Conservation (phyloP, 768 basidiomycete species). For the Steccherinum ochraceum region DNA sequence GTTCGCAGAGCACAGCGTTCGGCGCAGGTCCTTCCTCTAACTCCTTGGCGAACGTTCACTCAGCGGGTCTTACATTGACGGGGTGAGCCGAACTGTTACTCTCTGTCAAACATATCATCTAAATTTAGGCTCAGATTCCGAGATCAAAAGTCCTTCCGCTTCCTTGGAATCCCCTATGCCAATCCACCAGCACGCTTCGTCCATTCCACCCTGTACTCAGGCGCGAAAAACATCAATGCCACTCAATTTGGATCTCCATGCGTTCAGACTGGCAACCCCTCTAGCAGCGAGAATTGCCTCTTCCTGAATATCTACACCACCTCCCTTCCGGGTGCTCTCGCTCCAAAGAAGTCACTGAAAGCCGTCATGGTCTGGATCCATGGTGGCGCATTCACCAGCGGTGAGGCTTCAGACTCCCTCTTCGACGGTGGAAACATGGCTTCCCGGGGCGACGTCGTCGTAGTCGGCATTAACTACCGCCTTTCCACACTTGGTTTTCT, state of each 20-base stretch:
- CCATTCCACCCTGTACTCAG: constrained; percentile 32
- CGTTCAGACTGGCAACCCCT: constrained; percentile 20
- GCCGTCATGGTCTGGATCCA: constrained; percentile 48
- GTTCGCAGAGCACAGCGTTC: constrained; percentile 17
- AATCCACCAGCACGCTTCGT: constrained; percentile 35
- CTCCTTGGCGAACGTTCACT: constrained; percentile 14
- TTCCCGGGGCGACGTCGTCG: constrained; percentile 36
- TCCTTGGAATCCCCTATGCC: constrained; percentile 47
- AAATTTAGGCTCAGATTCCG: constrained; percentile 33
- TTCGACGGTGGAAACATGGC: constrained; percentile 40
- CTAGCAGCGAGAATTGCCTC: constrained; percentile 37
- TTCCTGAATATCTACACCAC: constrained; percentile 44
- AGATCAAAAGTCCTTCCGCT: constrained; percentile 43
- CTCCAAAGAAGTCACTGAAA: constrained; percentile 21
- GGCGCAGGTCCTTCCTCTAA: constrained; percentile 9
- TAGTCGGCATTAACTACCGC: constrained; percentile 33
- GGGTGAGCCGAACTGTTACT: too few relatives aligned
- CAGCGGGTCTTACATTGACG: constrained; percentile 17
- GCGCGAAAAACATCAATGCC: constrained; percentile 23
- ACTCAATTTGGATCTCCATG: constrained; percentile 19
- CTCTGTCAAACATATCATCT: not conserved
- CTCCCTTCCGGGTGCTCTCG: constrained; percentile 22
- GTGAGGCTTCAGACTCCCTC: constrained; percentile 31
- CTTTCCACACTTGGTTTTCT: constrained; percentile 39
- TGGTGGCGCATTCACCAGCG: constrained; percentile 39